These are phyloP conservation scores for Candida endomychidarum DNA, from an alignment of 805 yeast genomes.

Conservation along the genomic window DNA sequence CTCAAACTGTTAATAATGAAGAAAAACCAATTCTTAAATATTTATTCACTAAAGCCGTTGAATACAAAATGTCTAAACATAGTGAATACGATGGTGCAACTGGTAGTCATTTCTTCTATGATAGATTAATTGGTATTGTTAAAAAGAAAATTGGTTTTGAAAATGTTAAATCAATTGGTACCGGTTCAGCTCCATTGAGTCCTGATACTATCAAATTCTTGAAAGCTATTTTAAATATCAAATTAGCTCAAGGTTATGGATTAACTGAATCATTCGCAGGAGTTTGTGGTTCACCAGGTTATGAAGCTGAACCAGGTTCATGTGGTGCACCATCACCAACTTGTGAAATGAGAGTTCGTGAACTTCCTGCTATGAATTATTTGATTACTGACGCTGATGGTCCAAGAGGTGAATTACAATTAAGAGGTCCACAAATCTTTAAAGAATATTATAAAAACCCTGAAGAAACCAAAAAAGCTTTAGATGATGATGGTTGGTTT, in stretches of 20 bases:
- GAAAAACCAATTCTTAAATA: conserved; percentile 24
- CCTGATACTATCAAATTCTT: conserved; percentile 60
- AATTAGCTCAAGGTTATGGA: conserved; percentile 71
- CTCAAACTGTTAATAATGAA: conserved; percentile 24
- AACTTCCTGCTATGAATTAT: conserved; percentile 66
- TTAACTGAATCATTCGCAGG: conserved; percentile 67
- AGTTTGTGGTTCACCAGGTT: conserved; percentile 36
- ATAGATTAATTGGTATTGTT: conserved; percentile 24
- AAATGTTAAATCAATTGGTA: conserved; percentile 22
- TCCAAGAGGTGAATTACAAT: conserved; percentile 52
- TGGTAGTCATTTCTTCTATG: conserved; percentile 36
- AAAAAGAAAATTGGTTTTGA: conserved; percentile 42
- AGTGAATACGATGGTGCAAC: conserved; percentile 39
- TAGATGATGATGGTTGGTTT: conserved; percentile 55
- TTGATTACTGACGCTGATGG: conserved; percentile 27
- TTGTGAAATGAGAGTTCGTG: conserved; percentile 54
- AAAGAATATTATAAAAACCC: conserved; percentile 50
- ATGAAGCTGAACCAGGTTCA: conserved; percentile 42
- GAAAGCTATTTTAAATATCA: conserved; percentile 56
- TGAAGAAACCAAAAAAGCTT: conserved; percentile 46
- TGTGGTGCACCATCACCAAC: conserved; percentile 49
- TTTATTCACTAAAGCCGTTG: conserved; percentile 23
- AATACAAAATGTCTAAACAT: conserved; percentile 25
- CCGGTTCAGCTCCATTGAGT: conserved; percentile 73
- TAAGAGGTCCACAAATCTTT: conserved; percentile 60